Evolutionary conservation across 768 basidiomycete species (phyloP), one percentile per base, ranked within the genome.

Genomic region (Trametopsis cervina): DNA sequence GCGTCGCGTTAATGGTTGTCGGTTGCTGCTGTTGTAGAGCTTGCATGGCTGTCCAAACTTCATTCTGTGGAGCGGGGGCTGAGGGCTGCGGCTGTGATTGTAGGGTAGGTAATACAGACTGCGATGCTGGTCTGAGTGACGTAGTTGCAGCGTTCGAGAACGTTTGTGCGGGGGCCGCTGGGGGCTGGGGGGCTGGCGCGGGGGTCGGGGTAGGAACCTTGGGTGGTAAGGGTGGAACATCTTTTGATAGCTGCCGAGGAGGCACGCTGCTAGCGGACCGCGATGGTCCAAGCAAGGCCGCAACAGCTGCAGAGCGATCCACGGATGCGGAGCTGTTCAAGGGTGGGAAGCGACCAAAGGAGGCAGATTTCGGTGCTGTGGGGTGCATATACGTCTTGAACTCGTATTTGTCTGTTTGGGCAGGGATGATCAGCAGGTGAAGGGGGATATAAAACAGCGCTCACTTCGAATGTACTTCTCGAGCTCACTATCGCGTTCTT

Each of bases 401-500:
- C 58, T 93, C 80, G 52, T 90, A 90, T 63, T 90, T 90, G 5
- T 78, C 88, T 89, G 54, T n/a, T 41, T 11, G 13, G 17, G 21
- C 4, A 15, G 40, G 2, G 10, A 21, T 36, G 12, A 20, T 23
- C 41, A 17, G 20, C 26, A 40, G 46, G 40, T 46, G 44, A 44
- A n/a, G 41, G 33, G 7, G 17, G 37, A 25, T 18, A 25, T 36
- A 64, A 71, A n/a, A n/a, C n/a, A n/a, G n/a, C n/a, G n/a, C 77
- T 66, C 69, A 87, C 88, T 73, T 50, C 94, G 79, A 52, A 97
- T 93, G 68, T 81, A 96, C 59, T 80, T 82, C 64, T 97, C 94
- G 38, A 97, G 76, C 51, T 97, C 93, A 40, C 86, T 85, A 60
- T 95, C 91, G 24, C 92, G 75, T 57, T 88, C 87, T 1, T 75